Evolutionary conservation across 192 early-diverging fungal species (phyloP), one percentile per base, ranked within the genome.

Genomic region (Physocladia obscura): DNA sequence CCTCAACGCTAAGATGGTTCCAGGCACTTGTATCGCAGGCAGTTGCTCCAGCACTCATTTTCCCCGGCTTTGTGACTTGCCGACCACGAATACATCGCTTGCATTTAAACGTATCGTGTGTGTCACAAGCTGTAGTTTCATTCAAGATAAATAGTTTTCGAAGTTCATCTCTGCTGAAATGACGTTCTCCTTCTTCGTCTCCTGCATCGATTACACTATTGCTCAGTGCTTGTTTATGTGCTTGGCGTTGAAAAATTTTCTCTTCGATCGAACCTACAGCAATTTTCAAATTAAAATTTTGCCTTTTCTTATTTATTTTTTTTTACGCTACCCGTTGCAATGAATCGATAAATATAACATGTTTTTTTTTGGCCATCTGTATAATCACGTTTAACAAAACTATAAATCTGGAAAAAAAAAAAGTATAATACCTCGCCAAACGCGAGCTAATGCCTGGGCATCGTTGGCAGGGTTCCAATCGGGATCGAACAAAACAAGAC

Each of bases 401-500:
- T n/a, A n/a, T n/a, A n/a, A n/a, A n/a, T n/a, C 40, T 19, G 40
- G 62, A 48, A 13, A 11, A 59, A 49, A 48, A 21, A 34, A 19
- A 26, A 88, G 59, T 86, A 0, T 89, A 89, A 76, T 91, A 74
- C 73, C 93, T 67, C 93, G 84, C 93, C 93, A 95, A 19, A 95
- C 89, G 55, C 93, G 87, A 2, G 92, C 93, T 2, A 76, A 64
- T 44, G 61, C 79, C 68, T 98, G 96, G 67, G 91, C 87, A 78
- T 99, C 96, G 48, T 95, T 92, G 4, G 97, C 97, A 0, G 97
- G 97, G 73, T 99, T 99, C 92, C 92, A 95, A 73, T 94, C 92
- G 70, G 86, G 85, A 77, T 87, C 97, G 76, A 99, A 97, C 1
- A 99, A 82, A 1, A 99, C 88, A 32, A 99, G 85, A 13, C 97